Conservation (phyloP, 148 eudicot genomes). For the Salicornia ramosissima region DNA sequence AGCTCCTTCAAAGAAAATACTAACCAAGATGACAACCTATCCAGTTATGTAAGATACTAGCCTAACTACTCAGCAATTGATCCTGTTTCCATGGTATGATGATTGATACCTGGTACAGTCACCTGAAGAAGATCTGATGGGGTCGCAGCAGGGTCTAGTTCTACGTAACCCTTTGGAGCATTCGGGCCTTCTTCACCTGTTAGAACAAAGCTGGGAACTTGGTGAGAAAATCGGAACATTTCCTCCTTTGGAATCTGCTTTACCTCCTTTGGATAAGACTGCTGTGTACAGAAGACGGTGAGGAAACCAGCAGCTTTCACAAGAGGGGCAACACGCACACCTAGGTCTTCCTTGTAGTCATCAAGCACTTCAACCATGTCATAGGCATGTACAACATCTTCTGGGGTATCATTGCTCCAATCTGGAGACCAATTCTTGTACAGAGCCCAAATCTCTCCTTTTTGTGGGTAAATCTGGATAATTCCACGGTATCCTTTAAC, state of each 20-base stretch:
- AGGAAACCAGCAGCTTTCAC: constrained; percentile 49
- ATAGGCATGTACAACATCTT: constrained; percentile 44
- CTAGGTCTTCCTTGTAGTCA: constrained; percentile 45
- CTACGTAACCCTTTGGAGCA: constrained; percentile 50
- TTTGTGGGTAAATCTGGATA: constrained; percentile 43
- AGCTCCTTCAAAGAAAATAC: background rate
- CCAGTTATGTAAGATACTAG: background rate
- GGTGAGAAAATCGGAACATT: constrained; percentile 64
- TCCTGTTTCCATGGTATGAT: background rate
- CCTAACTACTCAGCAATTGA: constrained; percentile 1
- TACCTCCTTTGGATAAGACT: constrained; percentile 28
- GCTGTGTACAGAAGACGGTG: constrained; percentile 38
- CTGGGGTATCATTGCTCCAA: constrained; percentile 45
- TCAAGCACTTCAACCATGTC: constrained; percentile 63
- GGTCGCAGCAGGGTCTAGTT: constrained; percentile 73
- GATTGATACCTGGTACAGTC: constrained; percentile 17
- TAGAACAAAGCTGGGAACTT: constrained; percentile 47
- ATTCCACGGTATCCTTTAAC: constrained; percentile 51
- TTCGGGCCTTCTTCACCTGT: constrained; percentile 43
- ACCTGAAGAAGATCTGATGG: constrained; percentile 48
- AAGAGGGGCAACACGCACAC: constrained; percentile 46
- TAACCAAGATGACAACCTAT: constrained; percentile 11
- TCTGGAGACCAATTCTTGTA: constrained; percentile 58
- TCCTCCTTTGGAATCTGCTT: constrained; percentile 48
- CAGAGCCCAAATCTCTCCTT: constrained; percentile 62